Evolutionary conservation across 768 basidiomycete genomes (phyloP).

Genomic region (Tylopilus sp.): DNA sequence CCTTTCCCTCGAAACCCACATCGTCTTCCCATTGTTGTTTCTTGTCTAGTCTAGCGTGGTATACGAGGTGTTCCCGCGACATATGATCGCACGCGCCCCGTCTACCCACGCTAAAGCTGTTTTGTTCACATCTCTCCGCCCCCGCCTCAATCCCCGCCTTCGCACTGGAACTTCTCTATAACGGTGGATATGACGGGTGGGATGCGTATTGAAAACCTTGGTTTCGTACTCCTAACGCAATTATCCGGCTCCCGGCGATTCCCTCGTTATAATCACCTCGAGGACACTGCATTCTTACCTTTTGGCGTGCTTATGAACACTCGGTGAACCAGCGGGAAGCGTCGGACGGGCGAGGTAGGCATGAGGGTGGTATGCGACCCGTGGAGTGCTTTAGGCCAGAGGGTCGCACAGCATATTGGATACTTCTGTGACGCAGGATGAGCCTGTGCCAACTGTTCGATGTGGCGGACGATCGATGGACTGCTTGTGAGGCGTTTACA

Average conservation of each 20-base stretch:
- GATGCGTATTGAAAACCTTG: constrained; percentile 11
- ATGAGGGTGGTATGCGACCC: constrained; percentile 8
- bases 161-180: constrained; percentile 13
- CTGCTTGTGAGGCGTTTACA: neutral
- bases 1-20: constrained; percentile 14
- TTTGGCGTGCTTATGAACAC: neutral
- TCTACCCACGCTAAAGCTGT: neutral
- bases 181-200: constrained; percentile 12
- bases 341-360: constrained; percentile 11
- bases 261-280: constrained; percentile 30
- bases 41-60: constrained; percentile 1
- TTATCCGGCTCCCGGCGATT: constrained; percentile 4
- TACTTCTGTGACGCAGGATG: constrained; percentile 4
- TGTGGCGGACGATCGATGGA: constrained; percentile 1
- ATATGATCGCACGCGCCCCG: constrained; percentile 14
- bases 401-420: neutral
- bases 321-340: neutral
- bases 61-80: constrained; percentile 26
- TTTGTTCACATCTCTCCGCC: constrained; percentile 20
- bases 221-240: constrained; percentile 10
- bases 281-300: constrained; percentile 23
- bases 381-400: neutral
- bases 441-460: neutral
- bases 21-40: constrained; percentile 16
- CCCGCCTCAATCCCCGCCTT: constrained; percentile 30